Evolutionary conservation across 805 yeast species (phyloP).

Genomic region (Saccharomycopsis sp.): DNA sequence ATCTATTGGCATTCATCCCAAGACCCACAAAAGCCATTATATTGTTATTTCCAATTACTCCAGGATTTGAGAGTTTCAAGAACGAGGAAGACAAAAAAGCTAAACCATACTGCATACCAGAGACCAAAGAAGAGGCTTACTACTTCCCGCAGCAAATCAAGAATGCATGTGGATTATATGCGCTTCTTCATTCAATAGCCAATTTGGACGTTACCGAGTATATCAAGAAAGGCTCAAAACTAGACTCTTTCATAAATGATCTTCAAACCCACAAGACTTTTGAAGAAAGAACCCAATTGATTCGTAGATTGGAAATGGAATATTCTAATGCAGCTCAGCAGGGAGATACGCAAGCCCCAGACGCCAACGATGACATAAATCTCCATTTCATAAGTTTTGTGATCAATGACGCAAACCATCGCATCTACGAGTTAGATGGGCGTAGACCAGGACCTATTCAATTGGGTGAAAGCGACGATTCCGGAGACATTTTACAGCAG

Average conservation of each 20-base stretch:
- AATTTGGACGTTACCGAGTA: slow-evolving; percentile 29
- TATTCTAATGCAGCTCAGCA: slow-evolving; percentile 38
- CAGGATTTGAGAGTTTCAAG: slow-evolving; percentile 48
- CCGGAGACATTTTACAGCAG: slow-evolving; percentile 48
- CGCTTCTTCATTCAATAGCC: slow-evolving; percentile 60
- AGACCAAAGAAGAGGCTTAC: slow-evolving; percentile 29
- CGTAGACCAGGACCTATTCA: slow-evolving; percentile 70
- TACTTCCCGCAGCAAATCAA: slow-evolving; percentile 84
- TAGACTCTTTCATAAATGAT: slow-evolving; percentile 30
- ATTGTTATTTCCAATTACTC: slow-evolving; percentile 76
- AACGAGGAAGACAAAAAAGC: slow-evolving; percentile 31
- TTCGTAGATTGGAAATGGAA: slow-evolving; percentile 40
- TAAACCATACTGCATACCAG: slow-evolving; percentile 23
- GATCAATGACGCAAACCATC: slow-evolving; percentile 43
- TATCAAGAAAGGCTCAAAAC: slow-evolving; percentile 20
- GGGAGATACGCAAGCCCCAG: slow-evolving; percentile 67
- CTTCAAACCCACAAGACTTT: slow-evolving; percentile 41
- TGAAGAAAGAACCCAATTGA: slow-evolving; percentile 35
- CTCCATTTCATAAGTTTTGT: slow-evolving; percentile 77
- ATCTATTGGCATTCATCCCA: slow-evolving; percentile 72
- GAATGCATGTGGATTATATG: slow-evolving; percentile 92
- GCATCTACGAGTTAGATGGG: slow-evolving; percentile 83
- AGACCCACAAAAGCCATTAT: slow-evolving; percentile 72
- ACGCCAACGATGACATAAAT: slow-evolving; percentile 45
- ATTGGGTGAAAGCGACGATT: slow-evolving; percentile 37